Evolutionary conservation across 106 monocot genomes (phyloP).

Genomic region (Allium fistulosum): DNA sequence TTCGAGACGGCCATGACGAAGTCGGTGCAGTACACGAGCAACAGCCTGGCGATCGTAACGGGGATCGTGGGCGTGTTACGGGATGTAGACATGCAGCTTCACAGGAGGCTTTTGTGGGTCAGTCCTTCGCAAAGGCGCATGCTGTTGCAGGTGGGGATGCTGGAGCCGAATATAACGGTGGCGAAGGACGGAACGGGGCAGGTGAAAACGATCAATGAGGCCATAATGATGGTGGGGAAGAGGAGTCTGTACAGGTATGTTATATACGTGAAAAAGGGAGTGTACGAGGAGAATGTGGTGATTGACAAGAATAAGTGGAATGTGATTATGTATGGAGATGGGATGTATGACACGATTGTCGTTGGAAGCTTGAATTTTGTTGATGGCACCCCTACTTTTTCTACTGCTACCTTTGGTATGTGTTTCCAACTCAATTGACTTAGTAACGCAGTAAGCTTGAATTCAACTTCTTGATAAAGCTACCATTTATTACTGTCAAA

Average conservation of each 20-base stretch:
- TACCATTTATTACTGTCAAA: background rate
- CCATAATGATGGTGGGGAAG: slow-evolving; percentile 28
- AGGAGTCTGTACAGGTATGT: slow-evolving; percentile 23
- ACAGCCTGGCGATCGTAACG: slow-evolving; percentile 32
- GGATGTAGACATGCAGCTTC: slow-evolving; percentile 14
- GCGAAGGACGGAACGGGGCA: slow-evolving; percentile 42
- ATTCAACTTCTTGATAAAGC: no score
- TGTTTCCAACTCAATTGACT: background rate
- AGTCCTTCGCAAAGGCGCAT: slow-evolving; percentile 5
- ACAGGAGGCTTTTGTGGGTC: slow-evolving; percentile 19
- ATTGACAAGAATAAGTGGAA: slow-evolving; percentile 45
- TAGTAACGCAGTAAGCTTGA: background rate
- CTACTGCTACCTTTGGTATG: slow-evolving; percentile 33
- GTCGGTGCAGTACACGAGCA: slow-evolving; percentile 33
- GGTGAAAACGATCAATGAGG: slow-evolving; percentile 35
- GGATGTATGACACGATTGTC: slow-evolving; percentile 30
- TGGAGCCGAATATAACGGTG: slow-evolving; percentile 40
- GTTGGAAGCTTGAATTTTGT: slow-evolving; percentile 31
- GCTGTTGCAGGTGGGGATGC: background rate
- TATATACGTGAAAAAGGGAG: slow-evolving; percentile 44
- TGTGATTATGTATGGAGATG: slow-evolving; percentile 41
- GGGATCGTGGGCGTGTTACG: slow-evolving; percentile 22
- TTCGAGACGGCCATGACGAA: slow-evolving; percentile 34
- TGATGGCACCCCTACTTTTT: slow-evolving; percentile 40
- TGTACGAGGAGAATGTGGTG: slow-evolving; percentile 41